Conservation (phyloP, 2,329 filamentous ascomycete genomes). For the Talaromyces sp. region DNA sequence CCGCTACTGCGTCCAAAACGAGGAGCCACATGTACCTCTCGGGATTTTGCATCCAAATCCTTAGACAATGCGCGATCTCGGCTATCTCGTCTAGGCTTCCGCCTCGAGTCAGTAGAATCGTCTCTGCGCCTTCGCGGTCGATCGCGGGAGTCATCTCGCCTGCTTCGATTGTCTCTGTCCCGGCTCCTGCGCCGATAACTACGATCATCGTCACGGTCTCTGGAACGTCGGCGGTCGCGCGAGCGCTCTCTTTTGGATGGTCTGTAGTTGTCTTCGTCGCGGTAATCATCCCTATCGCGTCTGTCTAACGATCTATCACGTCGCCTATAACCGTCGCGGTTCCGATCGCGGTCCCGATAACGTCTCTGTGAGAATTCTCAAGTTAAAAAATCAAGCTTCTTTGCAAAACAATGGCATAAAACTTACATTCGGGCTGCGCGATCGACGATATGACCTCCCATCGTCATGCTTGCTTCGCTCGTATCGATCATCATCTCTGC, state of each 20-base stretch:
- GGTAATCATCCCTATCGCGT: conserved; percentile 36
- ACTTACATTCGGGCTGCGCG: conserved; percentile 45
- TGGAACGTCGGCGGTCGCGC: conserved; percentile 44
- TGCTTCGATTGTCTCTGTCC: conserved; percentile 55
- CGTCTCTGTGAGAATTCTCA: conserved; percentile 49
- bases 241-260: conserved; percentile 57
- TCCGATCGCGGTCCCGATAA: conserved; percentile 49
- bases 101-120: conserved; percentile 64
- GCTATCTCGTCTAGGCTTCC: conserved; percentile 60
- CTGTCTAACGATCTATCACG: conserved; percentile 62
- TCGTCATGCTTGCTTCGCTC: conserved; percentile 49
- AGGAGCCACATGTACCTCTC: conserved; percentile 51
- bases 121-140: conserved; percentile 59
- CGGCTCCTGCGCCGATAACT: conserved; percentile 58
- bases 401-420: not conserved
- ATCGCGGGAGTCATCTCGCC: conserved; percentile 69
- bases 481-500: conserved; percentile 49
- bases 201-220: conserved; percentile 49
- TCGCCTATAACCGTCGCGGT: conserved; percentile 55
- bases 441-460: conserved; percentile 40
- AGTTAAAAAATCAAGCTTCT: not conserved
- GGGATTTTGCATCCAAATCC: conserved; percentile 44
- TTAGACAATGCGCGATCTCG: conserved; percentile 50
- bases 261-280: conserved; percentile 60
- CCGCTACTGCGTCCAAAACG: not conserved